Evolutionary conservation across 192 early-diverging fungal species (phyloP).

Genomic region (Rhizoclosmatium sp.): DNA sequence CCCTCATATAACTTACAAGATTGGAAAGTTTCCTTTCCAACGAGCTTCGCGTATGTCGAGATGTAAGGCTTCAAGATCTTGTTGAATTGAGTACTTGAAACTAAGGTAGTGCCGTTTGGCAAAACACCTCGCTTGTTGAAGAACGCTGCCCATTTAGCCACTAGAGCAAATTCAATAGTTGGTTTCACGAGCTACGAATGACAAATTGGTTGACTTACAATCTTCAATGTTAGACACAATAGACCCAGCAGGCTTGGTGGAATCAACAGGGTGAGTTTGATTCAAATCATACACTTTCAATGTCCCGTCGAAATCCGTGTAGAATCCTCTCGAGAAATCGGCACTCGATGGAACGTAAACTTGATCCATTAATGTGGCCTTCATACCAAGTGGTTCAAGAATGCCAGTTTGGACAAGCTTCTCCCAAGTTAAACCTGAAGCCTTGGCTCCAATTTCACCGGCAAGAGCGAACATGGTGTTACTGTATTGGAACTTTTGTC

Average conservation of each 20-base stretch:
- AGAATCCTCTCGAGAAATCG: neutral
- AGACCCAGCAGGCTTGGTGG: neutral
- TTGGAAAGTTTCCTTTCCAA: neutral
- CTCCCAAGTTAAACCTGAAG: conserved; percentile 1
- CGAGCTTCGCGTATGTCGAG: neutral
- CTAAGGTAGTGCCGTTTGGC: neutral
- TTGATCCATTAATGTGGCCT: neutral
- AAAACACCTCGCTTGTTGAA: conserved; percentile 15
- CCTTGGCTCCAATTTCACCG: conserved; percentile 21
- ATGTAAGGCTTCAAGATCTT: neutral
- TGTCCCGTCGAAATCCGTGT: neutral
- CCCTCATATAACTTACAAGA: neutral
- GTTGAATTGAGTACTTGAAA: neutral
- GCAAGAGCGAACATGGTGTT: conserved; percentile 37
- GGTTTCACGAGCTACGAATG: neutral
- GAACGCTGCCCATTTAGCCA: conserved; percentile 27
- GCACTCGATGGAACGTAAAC: neutral
- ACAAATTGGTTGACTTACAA: neutral
- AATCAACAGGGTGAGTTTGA: neutral
- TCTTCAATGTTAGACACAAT: neutral
- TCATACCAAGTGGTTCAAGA: conserved; percentile 26
- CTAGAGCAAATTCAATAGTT: neutral
- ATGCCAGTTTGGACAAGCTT: conserved; percentile 5
- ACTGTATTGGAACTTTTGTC: conserved; percentile 24
- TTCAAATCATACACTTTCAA: neutral